Conservation (phyloP, 306 rosid species). For the Acacia acuminata region DNA sequence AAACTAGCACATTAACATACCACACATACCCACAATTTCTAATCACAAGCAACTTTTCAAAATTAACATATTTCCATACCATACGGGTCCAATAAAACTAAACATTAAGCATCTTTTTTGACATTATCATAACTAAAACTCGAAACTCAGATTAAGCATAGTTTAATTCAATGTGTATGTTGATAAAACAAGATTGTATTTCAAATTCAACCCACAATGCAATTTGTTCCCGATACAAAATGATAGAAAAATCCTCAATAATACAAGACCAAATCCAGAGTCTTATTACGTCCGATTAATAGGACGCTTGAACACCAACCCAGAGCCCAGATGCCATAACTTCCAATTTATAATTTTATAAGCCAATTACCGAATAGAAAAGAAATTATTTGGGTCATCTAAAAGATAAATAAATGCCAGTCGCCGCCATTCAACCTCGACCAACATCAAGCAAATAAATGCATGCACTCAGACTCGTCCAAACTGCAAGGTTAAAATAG, state of each 20-base stretch:
- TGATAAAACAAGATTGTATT: too few relatives aligned
- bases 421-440: background rate
- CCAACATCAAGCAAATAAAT: background rate
- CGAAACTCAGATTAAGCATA: too few relatives aligned
- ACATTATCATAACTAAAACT: too few relatives aligned
- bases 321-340: background rate
- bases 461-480: background rate
- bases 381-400: background rate
- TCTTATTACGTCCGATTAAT: too few relatives aligned
- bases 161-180: too few relatives aligned
- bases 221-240: too few relatives aligned
- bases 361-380: background rate
- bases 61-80: background rate
- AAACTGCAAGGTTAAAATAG: background rate
- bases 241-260: background rate
- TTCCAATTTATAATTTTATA: background rate
- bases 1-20: background rate
- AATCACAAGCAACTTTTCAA: background rate
- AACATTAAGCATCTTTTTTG: too few relatives aligned
- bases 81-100: too few relatives aligned
- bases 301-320: too few relatives aligned
- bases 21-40: background rate
- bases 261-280: too few relatives aligned
- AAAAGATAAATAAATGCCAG: background rate
- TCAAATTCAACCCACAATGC: too few relatives aligned